These are phyloP conservation scores for Filobasidium uniguttulatum DNA, from an alignment of 1,284 basidiomycete species.

Conservation along the genomic window DNA sequence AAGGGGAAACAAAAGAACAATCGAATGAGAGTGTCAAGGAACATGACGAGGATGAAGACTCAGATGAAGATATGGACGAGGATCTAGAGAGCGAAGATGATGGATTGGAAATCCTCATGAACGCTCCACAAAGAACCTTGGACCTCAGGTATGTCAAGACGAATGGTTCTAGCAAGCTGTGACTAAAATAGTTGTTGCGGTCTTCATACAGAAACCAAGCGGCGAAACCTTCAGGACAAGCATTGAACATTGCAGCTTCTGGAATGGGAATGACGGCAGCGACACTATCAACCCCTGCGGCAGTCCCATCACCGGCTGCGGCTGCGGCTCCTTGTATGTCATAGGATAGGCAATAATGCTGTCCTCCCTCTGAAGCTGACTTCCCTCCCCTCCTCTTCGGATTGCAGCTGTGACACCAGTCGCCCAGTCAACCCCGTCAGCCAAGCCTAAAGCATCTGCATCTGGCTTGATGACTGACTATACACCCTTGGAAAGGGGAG, in stretches of 20 bases:
- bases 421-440: background rate
- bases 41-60: slow-evolving; percentile 1
- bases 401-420: background rate
- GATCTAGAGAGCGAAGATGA: slow-evolving; percentile 29
- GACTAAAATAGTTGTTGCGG: background rate
- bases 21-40: background rate
- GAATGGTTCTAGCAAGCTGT: background rate
- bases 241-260: slow-evolving; percentile 10
- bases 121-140: slow-evolving; percentile 22
- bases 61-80: slow-evolving; percentile 17
- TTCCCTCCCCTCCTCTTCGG: background rate
- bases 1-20: background rate
- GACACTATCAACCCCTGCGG: background rate
- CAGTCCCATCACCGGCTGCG: background rate
- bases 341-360: background rate
- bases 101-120: slow-evolving; percentile 35
- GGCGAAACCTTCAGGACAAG: slow-evolving; percentile 5
- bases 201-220: slow-evolving; percentile 7
- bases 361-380: too few species aligned
- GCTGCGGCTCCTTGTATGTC: background rate
- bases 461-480: background rate
- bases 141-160: slow-evolving; percentile 27
- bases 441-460: background rate
- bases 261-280: slow-evolving; percentile 14
- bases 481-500: background rate